Evolutionary conservation across 2,329 filamentous ascomycete species (phyloP).

Genomic region (Aureobasidium musti): DNA sequence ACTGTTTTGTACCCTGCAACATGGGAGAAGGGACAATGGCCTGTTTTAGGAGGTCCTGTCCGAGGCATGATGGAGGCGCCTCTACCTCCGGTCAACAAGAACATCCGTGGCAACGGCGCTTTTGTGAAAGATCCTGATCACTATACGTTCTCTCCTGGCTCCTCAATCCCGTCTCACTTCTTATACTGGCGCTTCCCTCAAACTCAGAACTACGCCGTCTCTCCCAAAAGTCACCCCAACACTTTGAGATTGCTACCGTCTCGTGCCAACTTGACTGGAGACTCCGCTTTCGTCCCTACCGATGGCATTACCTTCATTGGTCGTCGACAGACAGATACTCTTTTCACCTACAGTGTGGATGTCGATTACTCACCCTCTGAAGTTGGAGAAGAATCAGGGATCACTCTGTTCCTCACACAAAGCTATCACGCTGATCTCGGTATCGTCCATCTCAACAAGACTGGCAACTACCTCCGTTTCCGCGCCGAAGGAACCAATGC

Average conservation of each 20-base stretch:
- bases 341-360: conserved; percentile 56
- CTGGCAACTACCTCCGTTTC: conserved; percentile 11
- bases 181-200: conserved; percentile 59
- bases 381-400: conserved; percentile 54
- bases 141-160: conserved; percentile 51
- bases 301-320: conserved; percentile 59
- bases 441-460: conserved; percentile 33
- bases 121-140: conserved; percentile 49
- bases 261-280: conserved; percentile 55
- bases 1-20: conserved; percentile 53
- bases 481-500: conserved; percentile 9
- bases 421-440: conserved; percentile 56
- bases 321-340: conserved; percentile 57
- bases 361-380: conserved; percentile 48
- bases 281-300: conserved; percentile 34
- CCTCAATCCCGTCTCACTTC: conserved; percentile 56
- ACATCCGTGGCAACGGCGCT: conserved; percentile 48
- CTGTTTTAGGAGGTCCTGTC: conserved; percentile 44
- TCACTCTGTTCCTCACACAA: conserved; percentile 57
- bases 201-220: conserved; percentile 50
- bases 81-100: conserved; percentile 42
- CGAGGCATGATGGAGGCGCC: conserved; percentile 50
- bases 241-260: conserved; percentile 54
- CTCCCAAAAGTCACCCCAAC: conserved; percentile 47
- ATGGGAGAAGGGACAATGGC: conserved; percentile 51